A percentile compares a stretch with the other conserved stretches of the same genome.
Conservation (phyloP, 2,329 filamentous ascomycete species). For the Colletotrichum costaricense region DNA sequence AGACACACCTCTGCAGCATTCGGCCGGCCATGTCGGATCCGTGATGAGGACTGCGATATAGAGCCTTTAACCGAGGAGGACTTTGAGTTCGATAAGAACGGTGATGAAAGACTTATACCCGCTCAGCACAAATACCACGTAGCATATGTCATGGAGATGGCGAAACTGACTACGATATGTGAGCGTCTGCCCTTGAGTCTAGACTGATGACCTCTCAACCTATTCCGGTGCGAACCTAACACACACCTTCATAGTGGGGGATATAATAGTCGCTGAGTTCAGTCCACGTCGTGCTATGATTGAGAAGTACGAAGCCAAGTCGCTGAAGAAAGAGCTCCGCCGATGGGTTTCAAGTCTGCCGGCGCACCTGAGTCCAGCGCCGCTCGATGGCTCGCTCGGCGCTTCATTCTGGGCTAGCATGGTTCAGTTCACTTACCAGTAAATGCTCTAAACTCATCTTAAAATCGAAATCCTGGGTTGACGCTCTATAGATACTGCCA, state of each 20-base stretch:
- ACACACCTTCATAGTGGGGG: not conserved
- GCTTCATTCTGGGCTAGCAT: constrained; percentile 19
- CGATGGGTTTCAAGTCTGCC: not conserved
- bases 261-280: constrained; percentile 7
- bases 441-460: not conserved
- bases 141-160: constrained; percentile 50
- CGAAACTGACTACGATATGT: constrained; percentile 46
- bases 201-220: not conserved
- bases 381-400: not conserved
- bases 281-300: constrained; percentile 2
- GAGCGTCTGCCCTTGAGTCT: constrained; percentile 27
- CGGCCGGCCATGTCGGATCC: constrained; percentile 48
- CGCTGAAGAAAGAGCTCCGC: not conserved
- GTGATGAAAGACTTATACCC: not conserved
- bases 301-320: not conserved
- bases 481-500: constrained; percentile 5
- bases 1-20: constrained; percentile 49
- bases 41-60: constrained; percentile 52
- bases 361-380: not conserved
- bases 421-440: constrained; percentile 15
- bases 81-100: constrained; percentile 44
- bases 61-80: constrained; percentile 45
- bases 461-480: not conserved
- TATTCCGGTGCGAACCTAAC: not conserved
- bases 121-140: constrained; percentile 45